Conservation (phyloP, 345 rosid species). For the Citrus inodora region DNA sequence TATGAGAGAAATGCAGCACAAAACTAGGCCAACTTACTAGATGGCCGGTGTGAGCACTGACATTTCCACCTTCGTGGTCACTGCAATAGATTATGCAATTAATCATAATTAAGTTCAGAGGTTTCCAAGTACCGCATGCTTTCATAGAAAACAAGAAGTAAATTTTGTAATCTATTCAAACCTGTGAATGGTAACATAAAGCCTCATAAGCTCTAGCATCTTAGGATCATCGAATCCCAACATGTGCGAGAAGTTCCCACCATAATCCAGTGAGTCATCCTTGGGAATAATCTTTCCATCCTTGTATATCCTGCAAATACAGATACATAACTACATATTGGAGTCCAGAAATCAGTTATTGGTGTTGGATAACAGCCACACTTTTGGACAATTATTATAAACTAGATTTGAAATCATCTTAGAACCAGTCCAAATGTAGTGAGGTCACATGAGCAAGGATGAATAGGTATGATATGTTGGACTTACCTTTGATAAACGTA, state of each 20-base stretch:
- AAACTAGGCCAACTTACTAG: slow-evolving; percentile 50
- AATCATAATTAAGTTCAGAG: background rate
- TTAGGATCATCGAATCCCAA: slow-evolving; percentile 80
- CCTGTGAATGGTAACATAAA: slow-evolving; percentile 94
- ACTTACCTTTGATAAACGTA: slow-evolving; percentile 89
- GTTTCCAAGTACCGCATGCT: background rate
- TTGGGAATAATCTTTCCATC: slow-evolving; percentile 67
- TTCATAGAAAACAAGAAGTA: background rate
- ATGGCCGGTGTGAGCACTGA: slow-evolving; percentile 99
- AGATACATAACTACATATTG: background rate
- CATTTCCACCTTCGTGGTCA: slow-evolving; percentile 99
- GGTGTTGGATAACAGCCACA: background rate
- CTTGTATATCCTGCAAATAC: slow-evolving; percentile 64
- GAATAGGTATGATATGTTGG: slow-evolving; percentile 9
- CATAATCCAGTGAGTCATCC: slow-evolving; percentile 84
- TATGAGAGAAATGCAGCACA: background rate
- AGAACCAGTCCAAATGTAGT: background rate
- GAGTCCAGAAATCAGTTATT: background rate
- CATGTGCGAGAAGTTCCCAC: slow-evolving; percentile 87
- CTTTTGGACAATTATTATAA: background rate
- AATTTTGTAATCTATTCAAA: slow-evolving; percentile 18
- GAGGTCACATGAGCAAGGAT: background rate
- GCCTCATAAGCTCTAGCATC: slow-evolving; percentile 99
- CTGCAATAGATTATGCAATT: slow-evolving; percentile 38
- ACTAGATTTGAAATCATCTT: slow-evolving; percentile 1